A percentile compares a stretch with the other conserved stretches of the same genome.
phyloP scores from a whole-genome alignment of 345 rosid genomes.

The Cochlearia excelsa region DNA sequence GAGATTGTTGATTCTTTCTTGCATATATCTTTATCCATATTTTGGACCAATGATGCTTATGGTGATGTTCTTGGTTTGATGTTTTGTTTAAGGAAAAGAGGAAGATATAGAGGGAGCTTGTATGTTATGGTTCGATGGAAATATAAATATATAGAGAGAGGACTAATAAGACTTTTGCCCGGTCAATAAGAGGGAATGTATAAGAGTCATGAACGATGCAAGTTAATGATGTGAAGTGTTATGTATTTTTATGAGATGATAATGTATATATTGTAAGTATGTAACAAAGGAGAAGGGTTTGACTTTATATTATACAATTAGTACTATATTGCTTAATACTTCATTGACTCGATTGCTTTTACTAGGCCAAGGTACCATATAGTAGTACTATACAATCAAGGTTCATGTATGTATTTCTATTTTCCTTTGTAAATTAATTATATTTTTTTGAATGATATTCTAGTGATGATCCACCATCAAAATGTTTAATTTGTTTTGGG shows the following conservation, averaged over 20 bases:
- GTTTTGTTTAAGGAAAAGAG: not conserved
- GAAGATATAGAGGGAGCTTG: slow-evolving; percentile 4
- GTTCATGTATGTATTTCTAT: not conserved
- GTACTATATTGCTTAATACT: slow-evolving; percentile 21
- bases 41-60: slow-evolving; percentile 3
- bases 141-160: not conserved
- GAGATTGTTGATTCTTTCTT: slow-evolving; percentile 14
- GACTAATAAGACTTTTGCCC: not conserved
- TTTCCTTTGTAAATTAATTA: too few species aligned
- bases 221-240: slow-evolving; percentile 7
- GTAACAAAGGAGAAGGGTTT: not conserved
- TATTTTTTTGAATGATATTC: too few species aligned
- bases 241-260: slow-evolving; percentile 13
- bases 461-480: too few species aligned
- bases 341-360: slow-evolving; percentile 26
- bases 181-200: slow-evolving; percentile 9
- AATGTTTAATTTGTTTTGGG: too few species aligned
- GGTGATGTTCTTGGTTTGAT: slow-evolving; percentile 24
- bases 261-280: slow-evolving; percentile 5
- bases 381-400: not conserved
- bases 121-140: not conserved
- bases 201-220: slow-evolving; percentile 11
- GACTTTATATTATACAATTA: slow-evolving; percentile 20
- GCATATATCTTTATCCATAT: slow-evolving; percentile 18
- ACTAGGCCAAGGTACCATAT: slow-evolving; percentile 25